Conservation (phyloP, 2,329 filamentous ascomycete genomes). For the Fusarium ambrosium region DNA sequence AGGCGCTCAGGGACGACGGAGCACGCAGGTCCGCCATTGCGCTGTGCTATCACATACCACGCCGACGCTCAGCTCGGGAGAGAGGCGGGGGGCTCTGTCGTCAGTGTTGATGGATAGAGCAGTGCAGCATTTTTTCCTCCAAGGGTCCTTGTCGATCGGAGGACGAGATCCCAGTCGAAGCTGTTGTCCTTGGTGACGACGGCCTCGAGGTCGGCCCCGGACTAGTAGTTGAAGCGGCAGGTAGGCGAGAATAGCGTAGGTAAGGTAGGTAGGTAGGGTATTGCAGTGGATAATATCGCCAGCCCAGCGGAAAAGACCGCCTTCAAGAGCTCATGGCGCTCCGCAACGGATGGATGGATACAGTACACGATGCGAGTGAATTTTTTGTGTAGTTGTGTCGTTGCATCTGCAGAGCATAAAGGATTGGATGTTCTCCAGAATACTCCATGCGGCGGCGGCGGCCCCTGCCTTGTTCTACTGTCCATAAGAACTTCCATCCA, state of each 20-base stretch:
- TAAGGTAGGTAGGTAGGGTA: constrained; percentile 5
- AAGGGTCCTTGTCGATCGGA: constrained; percentile 39
- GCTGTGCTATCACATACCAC: constrained; percentile 43
- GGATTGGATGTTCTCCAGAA: constrained; percentile 25
- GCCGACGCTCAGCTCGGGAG: constrained; percentile 26
- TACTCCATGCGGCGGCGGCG: constrained; percentile 5
- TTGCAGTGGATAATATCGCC: constrained; percentile 29
- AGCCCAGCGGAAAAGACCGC: constrained; percentile 34
- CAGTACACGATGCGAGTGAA: constrained; percentile 10
- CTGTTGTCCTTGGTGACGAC: constrained; percentile 42
- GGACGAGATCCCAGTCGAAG: constrained; percentile 29
- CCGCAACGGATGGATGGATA: background rate
- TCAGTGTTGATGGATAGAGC: constrained; percentile 35
- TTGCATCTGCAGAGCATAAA: constrained; percentile 36
- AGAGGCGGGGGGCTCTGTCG: constrained; percentile 32
- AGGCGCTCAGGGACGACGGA: constrained; percentile 40
- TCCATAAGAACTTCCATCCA: background rate
- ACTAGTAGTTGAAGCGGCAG: constrained; percentile 16
- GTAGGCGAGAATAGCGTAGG: constrained; percentile 12
- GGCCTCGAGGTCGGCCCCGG: constrained; percentile 10
- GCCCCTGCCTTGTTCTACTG: constrained; percentile 11
- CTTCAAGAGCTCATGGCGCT: constrained; percentile 42
- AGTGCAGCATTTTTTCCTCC: constrained; percentile 43
- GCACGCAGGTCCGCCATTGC: constrained; percentile 46
- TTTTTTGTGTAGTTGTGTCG: constrained; percentile 25